Conservation (phyloP, 2,329 filamentous ascomycete genomes). For the Alternaria sp. region DNA sequence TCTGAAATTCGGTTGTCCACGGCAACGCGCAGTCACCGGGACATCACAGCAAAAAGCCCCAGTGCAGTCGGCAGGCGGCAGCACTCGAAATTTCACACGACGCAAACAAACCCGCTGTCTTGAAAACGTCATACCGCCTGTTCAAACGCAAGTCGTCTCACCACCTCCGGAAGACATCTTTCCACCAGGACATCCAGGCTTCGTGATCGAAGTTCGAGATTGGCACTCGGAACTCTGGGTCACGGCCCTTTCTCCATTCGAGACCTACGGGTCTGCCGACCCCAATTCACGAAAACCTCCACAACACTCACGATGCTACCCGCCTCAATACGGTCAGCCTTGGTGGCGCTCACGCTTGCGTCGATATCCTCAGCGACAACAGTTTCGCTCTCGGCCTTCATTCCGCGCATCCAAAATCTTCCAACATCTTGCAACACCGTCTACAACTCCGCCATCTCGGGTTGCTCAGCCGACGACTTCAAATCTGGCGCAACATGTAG, state of each 20-base stretch:
- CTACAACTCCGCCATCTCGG: conserved; percentile 51
- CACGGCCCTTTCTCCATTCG: conserved; percentile 3
- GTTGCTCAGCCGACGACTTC: conserved; percentile 52
- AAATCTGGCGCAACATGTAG: conserved; percentile 38
- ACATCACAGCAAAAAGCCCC: conserved; percentile 11
- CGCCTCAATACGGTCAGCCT: conserved; percentile 20
- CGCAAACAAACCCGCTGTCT: conserved; percentile 36
- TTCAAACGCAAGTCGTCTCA: conserved; percentile 38
- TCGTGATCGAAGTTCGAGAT: conserved; percentile 11
- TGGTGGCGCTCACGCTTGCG: conserved; percentile 30
- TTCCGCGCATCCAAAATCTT: conserved; percentile 50
- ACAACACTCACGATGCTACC: conserved; percentile 29
- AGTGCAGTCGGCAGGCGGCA: conserved; percentile 11
- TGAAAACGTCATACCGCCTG: conserved; percentile 23
- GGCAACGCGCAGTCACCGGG: conserved; percentile 22
- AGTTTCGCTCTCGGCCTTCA: conserved; percentile 54
- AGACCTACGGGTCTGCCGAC: conserved; percentile 15
- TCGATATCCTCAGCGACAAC: conserved; percentile 35
- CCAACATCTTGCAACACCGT: conserved; percentile 47
- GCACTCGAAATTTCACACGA: conserved; percentile 26
- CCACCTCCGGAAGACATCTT: conserved; percentile 16
- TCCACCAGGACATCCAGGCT: conserved; percentile 11
- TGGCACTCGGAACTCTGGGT: conserved; percentile 14
- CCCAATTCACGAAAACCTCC: conserved; percentile 11
- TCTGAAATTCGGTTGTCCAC: conserved; percentile 10